Evolutionary conservation across 2,329 filamentous ascomycete species (phyloP).

Genomic region (Fusarium zealandicum): DNA sequence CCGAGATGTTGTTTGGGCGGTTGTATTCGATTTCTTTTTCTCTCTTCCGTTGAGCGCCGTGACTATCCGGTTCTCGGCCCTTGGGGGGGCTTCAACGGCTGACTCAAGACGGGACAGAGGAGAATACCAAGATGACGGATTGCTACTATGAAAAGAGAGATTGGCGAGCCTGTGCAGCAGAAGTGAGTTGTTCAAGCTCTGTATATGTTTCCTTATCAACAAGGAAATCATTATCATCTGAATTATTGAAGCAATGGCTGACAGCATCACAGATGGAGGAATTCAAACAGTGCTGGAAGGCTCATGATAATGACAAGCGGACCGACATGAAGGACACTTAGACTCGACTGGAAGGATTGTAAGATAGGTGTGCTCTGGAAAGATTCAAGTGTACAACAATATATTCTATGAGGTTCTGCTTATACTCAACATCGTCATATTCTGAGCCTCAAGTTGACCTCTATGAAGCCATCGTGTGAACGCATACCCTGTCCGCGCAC

Average conservation of each 20-base stretch:
- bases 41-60: neutral
- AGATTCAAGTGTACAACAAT: conserved; percentile 1
- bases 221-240: neutral
- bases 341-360: neutral
- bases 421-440: no score
- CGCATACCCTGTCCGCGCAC: conserved; percentile 15
- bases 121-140: conserved; percentile 90
- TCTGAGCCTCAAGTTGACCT: neutral
- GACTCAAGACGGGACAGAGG: conserved; percentile 60
- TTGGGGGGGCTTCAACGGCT: conserved; percentile 10
- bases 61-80: neutral
- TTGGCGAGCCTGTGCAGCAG: conserved; percentile 86
- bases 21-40: neutral
- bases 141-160: conserved; percentile 97
- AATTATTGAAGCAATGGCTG: conserved; percentile 5
- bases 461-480: conserved; percentile 24
- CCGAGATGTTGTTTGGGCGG: neutral
- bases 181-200: conserved; percentile 67
- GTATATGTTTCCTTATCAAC: neutral
- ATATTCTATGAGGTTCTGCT: no score
- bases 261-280: conserved; percentile 74
- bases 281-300: conserved; percentile 92
- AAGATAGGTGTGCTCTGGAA: neutral
- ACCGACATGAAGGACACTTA: conserved; percentile 76
- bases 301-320: conserved; percentile 83